Evolutionary conservation across 768 basidiomycete genomes (phyloP).

Genomic region (Pleurotus tuber-regium): DNA sequence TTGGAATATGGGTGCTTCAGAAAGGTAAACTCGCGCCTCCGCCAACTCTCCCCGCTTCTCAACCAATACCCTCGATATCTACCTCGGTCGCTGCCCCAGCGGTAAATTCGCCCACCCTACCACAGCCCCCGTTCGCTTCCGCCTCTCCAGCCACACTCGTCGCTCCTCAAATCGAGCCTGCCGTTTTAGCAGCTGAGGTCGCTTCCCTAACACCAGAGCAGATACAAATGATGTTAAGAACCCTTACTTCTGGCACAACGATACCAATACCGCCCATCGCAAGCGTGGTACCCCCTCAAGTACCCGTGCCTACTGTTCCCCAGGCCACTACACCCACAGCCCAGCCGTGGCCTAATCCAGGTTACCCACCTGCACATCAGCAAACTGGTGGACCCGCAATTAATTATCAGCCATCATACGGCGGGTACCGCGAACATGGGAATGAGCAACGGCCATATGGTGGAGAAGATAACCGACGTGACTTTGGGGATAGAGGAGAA

Average conservation of each 20-base stretch:
- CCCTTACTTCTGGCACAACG: conserved; percentile 44
- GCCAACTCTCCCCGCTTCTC: conserved; percentile 14
- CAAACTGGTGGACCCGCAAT: conserved; percentile 14
- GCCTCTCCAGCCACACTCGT: background rate
- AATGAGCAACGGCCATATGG: conserved; percentile 25
- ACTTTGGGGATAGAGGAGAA: conserved; percentile 16
- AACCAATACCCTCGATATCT: conserved; percentile 15
- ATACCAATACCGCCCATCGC: conserved; percentile 23
- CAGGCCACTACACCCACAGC: conserved; percentile 11
- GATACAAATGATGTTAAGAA: conserved; percentile 63
- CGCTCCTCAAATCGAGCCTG: conserved; percentile 30
- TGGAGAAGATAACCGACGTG: conserved; percentile 29
- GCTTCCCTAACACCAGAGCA: conserved; percentile 76
- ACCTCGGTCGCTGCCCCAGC: conserved; percentile 18
- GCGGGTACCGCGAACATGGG: background rate
- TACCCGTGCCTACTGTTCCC: conserved; percentile 23
- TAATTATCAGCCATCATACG: conserved; percentile 11
- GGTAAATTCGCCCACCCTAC: conserved; percentile 8
- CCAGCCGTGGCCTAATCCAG: conserved; percentile 9
- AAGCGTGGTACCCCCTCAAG: conserved; percentile 15
- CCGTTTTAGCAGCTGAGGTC: conserved; percentile 66
- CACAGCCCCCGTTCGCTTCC: conserved; percentile 26
- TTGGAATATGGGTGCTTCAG: conserved; percentile 83
- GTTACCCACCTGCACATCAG: conserved; percentile 14
- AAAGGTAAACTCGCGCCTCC: conserved; percentile 72